Evolutionary conservation across 352 stramenopile genomes (phyloP), one percentile per base, ranked within the genome.

Genomic region (Pythium utonaiense): DNA sequence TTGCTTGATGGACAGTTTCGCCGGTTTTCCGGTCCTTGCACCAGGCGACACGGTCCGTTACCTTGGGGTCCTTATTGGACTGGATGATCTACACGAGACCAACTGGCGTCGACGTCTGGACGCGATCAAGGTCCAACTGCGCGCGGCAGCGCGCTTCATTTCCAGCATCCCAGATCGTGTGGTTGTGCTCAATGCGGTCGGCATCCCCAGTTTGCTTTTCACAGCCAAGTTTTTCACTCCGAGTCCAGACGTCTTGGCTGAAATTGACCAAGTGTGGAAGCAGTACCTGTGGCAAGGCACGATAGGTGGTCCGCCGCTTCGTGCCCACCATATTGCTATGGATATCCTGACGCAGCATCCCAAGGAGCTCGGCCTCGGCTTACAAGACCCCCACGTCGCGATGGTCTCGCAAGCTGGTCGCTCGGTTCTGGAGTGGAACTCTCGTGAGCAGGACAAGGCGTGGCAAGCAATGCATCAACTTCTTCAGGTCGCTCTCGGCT

Each of bases 51-150:
- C 57, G 2, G 50, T 62, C 3, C 16, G 45, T 0, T 67, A 73
- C 22, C 48, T 73, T 0, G 62, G 61, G 0, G 47, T 66, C 16
- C 25, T 3, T 24, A 62, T 22, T 67, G 60, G 60, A 34, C 27
- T 3, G 38, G 41, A 19, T 42, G 60, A 1, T n/a, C 47, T 6
- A 4, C 7, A 5, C 34, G 30, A 21, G 12, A n/a, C 38, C 8
- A 16, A n/a, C n/a, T n/a, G n/a, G n/a, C n/a, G n/a, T n/a, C n/a
- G n/a, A n/a, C n/a, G n/a, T n/a, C n/a, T n/a, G n/a, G n/a, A n/a
- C n/a, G n/a, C n/a, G n/a, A n/a, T n/a, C n/a, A n/a, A n/a, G n/a
- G n/a, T n/a, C n/a, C n/a, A n/a, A n/a, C n/a, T n/a, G n/a, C n/a
- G n/a, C 10, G 8, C 24, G 48, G 6, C 27, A 9, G 33, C 9